Percentiles rank a stretch among this genome's conserved stretches.
Evolutionary conservation across 805 yeast genomes (phyloP).

Genomic region (Metschnikowia arizonensis): DNA sequence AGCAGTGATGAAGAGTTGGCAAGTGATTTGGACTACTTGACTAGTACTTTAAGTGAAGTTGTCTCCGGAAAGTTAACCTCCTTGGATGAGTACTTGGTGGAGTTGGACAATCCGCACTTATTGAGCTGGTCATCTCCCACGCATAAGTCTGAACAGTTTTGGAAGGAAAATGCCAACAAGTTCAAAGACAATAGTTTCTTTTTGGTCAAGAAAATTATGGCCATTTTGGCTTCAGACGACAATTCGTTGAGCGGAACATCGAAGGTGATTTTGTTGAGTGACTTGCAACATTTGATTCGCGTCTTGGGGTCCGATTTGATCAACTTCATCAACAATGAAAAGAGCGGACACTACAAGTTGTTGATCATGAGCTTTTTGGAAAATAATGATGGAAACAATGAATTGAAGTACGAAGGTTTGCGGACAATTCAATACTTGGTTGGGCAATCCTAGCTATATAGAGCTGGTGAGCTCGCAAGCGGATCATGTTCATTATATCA

Average conservation of each 20-base stretch:
- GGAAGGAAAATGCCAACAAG: slow-evolving; percentile 74
- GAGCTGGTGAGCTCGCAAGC: background rate
- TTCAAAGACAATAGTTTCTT: slow-evolving; percentile 80
- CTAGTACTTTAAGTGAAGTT: slow-evolving; percentile 61
- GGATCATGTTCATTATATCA: background rate
- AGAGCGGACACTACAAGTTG: slow-evolving; percentile 59
- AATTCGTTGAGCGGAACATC: slow-evolving; percentile 17
- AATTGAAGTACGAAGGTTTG: slow-evolving; percentile 90
- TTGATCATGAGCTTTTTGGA: slow-evolving; percentile 80
- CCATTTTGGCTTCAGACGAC: slow-evolving; percentile 39
- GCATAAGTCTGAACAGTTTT: slow-evolving; percentile 81
- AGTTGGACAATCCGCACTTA: slow-evolving; percentile 71
- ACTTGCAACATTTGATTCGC: slow-evolving; percentile 39
- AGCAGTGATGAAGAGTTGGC: slow-evolving; percentile 79
- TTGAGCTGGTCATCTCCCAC: slow-evolving; percentile 82
- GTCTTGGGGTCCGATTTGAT: slow-evolving; percentile 39
- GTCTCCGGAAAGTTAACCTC: slow-evolving; percentile 74
- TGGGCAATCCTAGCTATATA: slow-evolving; percentile 48
- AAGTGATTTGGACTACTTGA: slow-evolving; percentile 58
- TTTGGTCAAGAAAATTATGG: slow-evolving; percentile 58
- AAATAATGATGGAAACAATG: slow-evolving; percentile 65
- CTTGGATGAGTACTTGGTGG: slow-evolving; percentile 86
- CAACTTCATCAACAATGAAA: slow-evolving; percentile 35
- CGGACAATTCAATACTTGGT: slow-evolving; percentile 93
- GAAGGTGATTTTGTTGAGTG: slow-evolving; percentile 40